Percentiles rank a stretch among this genome's conserved stretches.
Evolutionary conservation across 2,329 filamentous ascomycete species (phyloP).

Genomic region (Ophiostoma piceae): DNA sequence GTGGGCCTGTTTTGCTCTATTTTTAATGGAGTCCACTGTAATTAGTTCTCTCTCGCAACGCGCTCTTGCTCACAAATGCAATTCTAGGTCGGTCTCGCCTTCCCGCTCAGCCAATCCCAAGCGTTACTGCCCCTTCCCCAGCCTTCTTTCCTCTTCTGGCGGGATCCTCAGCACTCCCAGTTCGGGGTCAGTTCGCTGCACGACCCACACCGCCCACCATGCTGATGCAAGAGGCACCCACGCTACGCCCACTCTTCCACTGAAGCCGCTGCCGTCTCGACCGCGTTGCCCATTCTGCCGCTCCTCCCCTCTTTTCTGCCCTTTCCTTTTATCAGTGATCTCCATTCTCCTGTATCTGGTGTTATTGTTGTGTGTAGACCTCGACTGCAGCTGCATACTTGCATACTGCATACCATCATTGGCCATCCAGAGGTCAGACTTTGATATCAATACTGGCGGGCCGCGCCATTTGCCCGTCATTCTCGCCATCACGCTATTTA

Average conservation of each 20-base stretch:
- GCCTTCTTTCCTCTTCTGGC: conserved; percentile 26
- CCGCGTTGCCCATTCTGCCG: conserved; percentile 9
- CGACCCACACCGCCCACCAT: conserved; percentile 15
- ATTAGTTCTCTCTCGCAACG: not conserved
- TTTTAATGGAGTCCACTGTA: not conserved
- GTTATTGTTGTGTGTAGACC: not conserved
- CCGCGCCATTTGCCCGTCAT: conserved; percentile 22
- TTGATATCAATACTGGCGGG: conserved; percentile 18
- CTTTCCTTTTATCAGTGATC: not conserved
- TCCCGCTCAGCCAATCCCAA: conserved; percentile 19
- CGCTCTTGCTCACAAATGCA: conserved; percentile 20
- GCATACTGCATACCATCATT: conserved; percentile 1
- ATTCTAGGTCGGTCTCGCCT: conserved; percentile 5
- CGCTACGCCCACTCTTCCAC: not conserved
- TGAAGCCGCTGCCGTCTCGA: conserved; percentile 8
- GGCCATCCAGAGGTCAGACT: conserved; percentile 10
- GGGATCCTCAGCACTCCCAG: not conserved
- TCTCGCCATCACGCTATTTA: conserved; percentile 20
- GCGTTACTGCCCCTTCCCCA: conserved; percentile 22
- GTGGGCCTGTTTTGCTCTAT: conserved; percentile 1
- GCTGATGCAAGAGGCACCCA: not conserved
- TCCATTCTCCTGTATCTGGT: conserved; percentile 8
- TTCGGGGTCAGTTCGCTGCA: not conserved
- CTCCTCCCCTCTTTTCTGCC: conserved; percentile 15
- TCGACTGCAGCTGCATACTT: not conserved